Conservation (phyloP, 2,329 filamentous ascomycete genomes). For the Talaromyces sp. region DNA sequence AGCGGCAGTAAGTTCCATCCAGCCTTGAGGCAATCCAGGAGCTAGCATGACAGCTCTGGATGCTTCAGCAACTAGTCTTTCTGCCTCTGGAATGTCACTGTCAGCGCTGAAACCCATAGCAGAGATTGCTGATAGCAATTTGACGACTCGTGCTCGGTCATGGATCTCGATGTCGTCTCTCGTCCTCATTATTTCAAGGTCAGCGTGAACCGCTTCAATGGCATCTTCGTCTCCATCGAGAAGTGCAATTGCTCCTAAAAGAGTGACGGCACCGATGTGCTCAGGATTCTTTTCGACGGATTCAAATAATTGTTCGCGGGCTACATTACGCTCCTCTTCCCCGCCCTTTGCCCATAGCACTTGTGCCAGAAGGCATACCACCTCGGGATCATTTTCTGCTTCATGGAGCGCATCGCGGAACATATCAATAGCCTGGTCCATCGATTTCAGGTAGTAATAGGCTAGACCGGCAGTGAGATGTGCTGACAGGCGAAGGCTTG, state of each 20-base stretch:
- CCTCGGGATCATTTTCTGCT: slow-evolving; percentile 72
- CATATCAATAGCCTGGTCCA: slow-evolving; percentile 70
- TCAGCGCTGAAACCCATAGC: slow-evolving; percentile 52
- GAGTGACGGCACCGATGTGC: slow-evolving; percentile 75
- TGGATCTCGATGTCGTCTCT: slow-evolving; percentile 61
- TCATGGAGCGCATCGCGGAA: slow-evolving; percentile 80
- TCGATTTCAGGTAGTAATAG: slow-evolving; percentile 67
- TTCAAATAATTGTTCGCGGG: slow-evolving; percentile 75
- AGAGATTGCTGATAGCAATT: slow-evolving; percentile 73
- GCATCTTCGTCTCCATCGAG: slow-evolving; percentile 77
- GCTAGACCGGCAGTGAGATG: slow-evolving; percentile 84
- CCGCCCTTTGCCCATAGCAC: slow-evolving; percentile 89
- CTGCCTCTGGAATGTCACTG: slow-evolving; percentile 43
- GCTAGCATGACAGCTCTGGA: slow-evolving; percentile 77
- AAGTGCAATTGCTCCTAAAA: slow-evolving; percentile 80
- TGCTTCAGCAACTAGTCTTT: slow-evolving; percentile 62
- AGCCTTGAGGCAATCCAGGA: slow-evolving; percentile 75
- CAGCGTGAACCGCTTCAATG: slow-evolving; percentile 74
- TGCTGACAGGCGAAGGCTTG: slow-evolving; percentile 74
- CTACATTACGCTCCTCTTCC: slow-evolving; percentile 69
- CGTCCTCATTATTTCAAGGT: slow-evolving; percentile 71
- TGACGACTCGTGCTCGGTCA: slow-evolving; percentile 69
- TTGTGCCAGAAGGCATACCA: slow-evolving; percentile 82
- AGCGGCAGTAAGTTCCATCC: slow-evolving; percentile 69
- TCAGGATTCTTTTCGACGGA: slow-evolving; percentile 71